Evolutionary conservation across 169 alveolate species (phyloP).

Genomic region (Eimeria praecox): DNA sequence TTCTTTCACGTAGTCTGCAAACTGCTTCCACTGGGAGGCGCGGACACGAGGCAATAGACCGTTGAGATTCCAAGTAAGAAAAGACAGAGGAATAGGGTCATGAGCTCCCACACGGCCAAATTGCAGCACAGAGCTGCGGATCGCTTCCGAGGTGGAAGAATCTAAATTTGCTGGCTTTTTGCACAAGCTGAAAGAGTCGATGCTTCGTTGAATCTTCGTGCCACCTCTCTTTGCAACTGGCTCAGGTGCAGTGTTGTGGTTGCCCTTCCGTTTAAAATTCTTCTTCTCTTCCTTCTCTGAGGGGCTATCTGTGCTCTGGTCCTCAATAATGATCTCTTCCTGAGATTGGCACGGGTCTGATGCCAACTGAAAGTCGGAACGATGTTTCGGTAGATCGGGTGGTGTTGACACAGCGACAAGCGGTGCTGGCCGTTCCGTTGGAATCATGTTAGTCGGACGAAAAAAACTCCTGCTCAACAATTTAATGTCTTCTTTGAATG

Average conservation of each 20-base stretch:
- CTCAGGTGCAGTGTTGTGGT: neutral
- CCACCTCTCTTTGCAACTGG: neutral
- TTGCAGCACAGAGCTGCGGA: slow-evolving; percentile 12
- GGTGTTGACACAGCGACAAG: neutral
- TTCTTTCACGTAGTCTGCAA: slow-evolving; percentile 10
- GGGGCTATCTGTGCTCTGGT: neutral
- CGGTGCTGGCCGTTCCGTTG: neutral
- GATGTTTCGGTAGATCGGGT: neutral
- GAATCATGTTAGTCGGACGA: neutral
- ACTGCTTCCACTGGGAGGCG: slow-evolving; percentile 42
- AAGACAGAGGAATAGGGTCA: slow-evolving; percentile 11
- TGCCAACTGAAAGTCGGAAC: neutral
- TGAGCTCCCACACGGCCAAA: neutral
- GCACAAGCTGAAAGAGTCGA: too few species aligned
- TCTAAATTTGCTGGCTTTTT: neutral
- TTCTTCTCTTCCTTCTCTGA: neutral
- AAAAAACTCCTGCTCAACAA: neutral
- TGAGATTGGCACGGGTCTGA: neutral
- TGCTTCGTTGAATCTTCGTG: neutral
- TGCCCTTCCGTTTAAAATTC: neutral
- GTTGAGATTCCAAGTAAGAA: slow-evolving; percentile 23
- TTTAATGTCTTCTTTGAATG: neutral
- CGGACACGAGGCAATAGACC: neutral
- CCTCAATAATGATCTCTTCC: neutral
- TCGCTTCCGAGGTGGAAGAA: neutral